phyloP scores from a whole-genome alignment of 345 rosid species.

The Sonneratia alba region DNA sequence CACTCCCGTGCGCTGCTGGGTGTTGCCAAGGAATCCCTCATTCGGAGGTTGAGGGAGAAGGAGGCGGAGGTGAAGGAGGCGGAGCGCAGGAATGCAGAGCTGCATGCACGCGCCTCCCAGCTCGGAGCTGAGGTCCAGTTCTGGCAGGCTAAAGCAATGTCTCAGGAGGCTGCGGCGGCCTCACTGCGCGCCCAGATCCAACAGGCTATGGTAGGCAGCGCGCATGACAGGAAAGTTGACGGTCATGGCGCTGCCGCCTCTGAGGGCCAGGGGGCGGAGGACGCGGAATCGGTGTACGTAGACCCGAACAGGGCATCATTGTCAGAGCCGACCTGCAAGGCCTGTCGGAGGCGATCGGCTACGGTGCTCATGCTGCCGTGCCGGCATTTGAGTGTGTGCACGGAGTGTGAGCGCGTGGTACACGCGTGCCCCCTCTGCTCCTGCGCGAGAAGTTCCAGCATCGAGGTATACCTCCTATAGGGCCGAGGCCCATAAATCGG shows the following conservation, averaged over 20 bases:
- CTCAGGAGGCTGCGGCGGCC: constrained; percentile 70
- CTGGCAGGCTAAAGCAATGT: constrained; percentile 79
- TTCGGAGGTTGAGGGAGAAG: constrained; percentile 56
- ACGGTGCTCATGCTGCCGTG: constrained; percentile 81
- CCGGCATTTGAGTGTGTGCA: constrained; percentile 74
- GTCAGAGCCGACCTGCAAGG: constrained; percentile 47
- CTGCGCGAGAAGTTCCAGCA: constrained; percentile 52
- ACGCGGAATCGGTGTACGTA: constrained; percentile 78
- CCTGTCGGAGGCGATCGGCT: constrained; percentile 50
- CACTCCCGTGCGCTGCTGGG: constrained; percentile 67
- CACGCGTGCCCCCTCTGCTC: constrained; percentile 74
- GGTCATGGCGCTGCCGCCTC: constrained; percentile 15
- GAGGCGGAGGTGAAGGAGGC: constrained; percentile 74
- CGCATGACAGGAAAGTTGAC: constrained; percentile 4
- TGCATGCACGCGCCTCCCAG: constrained; percentile 71
- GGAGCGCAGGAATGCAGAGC: constrained; percentile 57
- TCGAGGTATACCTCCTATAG: constrained; percentile 54
- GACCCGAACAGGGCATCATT: constrained; percentile 47
- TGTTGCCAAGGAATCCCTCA: constrained; percentile 52
- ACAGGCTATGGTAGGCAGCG: constrained; percentile 34
- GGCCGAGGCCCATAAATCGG: constrained; percentile 4
- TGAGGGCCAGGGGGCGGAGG: constrained; percentile 40
- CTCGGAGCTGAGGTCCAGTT: constrained; percentile 65
- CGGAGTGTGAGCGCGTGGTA: constrained; percentile 53
- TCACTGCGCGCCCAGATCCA: constrained; percentile 71